Percentiles rank a stretch among this genome's conserved stretches.
These are phyloP conservation scores for Boletellus sp. DNA, from an alignment of 768 basidiomycete genomes.

Conservation along the genomic window DNA sequence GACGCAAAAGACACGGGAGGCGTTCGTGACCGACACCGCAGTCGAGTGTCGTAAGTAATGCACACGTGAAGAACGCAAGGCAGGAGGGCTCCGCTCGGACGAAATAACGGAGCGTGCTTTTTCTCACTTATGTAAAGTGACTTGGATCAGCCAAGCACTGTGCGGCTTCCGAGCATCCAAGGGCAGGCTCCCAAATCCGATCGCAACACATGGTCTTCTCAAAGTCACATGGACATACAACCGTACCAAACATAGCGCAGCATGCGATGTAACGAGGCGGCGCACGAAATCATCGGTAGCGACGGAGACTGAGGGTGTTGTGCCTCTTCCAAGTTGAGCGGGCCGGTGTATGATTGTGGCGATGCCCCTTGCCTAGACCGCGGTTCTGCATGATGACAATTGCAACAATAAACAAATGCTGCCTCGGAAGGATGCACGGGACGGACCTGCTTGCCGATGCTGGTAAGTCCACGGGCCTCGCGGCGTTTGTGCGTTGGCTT, in stretches of 20 bases:
- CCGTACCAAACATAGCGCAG: constrained; percentile 29
- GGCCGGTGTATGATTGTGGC: constrained; percentile 89
- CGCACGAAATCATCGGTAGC: constrained; percentile 62
- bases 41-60: constrained; percentile 14
- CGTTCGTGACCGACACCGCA: constrained; percentile 9
- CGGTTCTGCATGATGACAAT: constrained; percentile 76
- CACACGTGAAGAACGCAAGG: constrained; percentile 24
- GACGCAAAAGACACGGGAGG: neutral
- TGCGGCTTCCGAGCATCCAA: neutral
- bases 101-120: neutral
- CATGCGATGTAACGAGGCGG: constrained; percentile 9
- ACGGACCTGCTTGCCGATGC: constrained; percentile 89
- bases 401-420: constrained; percentile 2
- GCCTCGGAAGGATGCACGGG: neutral
- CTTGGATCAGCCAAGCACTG: neutral
- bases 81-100: constrained; percentile 1
- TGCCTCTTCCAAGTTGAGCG: constrained; percentile 95
- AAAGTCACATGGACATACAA: constrained; percentile 14
- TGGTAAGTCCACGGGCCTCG: constrained; percentile 96
- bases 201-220: constrained; percentile 12
- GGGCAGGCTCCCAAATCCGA: neutral
- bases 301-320: constrained; percentile 93
- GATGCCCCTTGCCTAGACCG: constrained; percentile 93
- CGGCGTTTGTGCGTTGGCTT: constrained; percentile 99
- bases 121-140: constrained; percentile 1